These are phyloP conservation scores for Cicer bijugum DNA, from an alignment of 306 rosid genomes.

Conservation along the genomic window DNA sequence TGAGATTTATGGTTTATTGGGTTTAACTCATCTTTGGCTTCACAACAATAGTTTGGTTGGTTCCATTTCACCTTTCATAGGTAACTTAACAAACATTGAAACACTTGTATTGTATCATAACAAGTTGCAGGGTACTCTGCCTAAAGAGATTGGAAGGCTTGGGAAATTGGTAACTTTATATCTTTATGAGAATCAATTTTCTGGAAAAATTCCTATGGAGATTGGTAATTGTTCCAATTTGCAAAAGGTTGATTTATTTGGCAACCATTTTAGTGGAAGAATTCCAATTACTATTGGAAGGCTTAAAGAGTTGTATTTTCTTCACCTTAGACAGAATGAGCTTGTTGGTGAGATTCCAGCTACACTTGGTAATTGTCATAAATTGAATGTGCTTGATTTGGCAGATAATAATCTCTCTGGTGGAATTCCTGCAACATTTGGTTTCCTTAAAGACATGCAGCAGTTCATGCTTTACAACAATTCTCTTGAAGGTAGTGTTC, in stretches of 20 bases:
- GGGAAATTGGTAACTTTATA: conserved; percentile 57
- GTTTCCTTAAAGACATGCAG: conserved; percentile 56
- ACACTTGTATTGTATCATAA: conserved; percentile 66
- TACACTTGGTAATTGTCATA: conserved; percentile 74
- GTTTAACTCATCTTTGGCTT: conserved; percentile 62
- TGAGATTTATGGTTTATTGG: conserved; percentile 58
- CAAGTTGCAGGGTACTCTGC: conserved; percentile 69
- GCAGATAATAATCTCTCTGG: conserved; percentile 79
- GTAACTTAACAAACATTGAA: conserved; percentile 63
- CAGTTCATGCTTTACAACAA: conserved; percentile 83
- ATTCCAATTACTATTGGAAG: conserved; percentile 82
- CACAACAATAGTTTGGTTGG: conserved; percentile 80
- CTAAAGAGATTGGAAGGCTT: conserved; percentile 81
- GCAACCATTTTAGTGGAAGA: conserved; percentile 66
- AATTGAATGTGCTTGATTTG: conserved; percentile 66
- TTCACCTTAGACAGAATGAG: conserved; percentile 78
- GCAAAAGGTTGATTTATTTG: conserved; percentile 74
- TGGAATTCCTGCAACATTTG: conserved; percentile 71
- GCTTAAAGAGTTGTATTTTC: conserved; percentile 66
- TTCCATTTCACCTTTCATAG: conserved; percentile 69
- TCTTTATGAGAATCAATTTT: conserved; percentile 74
- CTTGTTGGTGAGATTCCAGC: conserved; percentile 80
- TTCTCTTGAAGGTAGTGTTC: conserved; percentile 82
- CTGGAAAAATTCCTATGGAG: conserved; percentile 80
- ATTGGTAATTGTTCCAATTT: conserved; percentile 79